These are phyloP conservation scores for Torulaspora pretoriensis DNA, from an alignment of 1,139 yeast species.

Conservation along the genomic window DNA sequence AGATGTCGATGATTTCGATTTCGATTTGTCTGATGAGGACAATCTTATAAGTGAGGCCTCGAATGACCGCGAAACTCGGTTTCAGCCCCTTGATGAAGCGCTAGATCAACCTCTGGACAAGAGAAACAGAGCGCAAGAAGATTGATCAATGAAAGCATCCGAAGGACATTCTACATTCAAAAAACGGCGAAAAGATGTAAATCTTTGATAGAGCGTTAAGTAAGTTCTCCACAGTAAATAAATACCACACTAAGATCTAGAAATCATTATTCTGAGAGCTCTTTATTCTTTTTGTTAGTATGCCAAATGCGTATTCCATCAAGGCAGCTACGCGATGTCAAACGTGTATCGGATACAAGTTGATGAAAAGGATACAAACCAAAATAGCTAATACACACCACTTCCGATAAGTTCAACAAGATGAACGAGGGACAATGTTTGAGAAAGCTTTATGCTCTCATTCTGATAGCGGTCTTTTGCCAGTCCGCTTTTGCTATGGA, in stretches of 20 bases:
- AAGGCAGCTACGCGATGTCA: too few relatives aligned
- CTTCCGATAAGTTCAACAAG: background rate
- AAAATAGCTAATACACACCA: background rate
- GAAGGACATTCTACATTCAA: background rate
- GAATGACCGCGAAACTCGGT: background rate
- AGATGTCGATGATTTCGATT: conserved; percentile 32
- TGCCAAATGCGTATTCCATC: too few relatives aligned
- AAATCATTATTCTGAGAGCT: background rate
- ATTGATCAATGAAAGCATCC: background rate
- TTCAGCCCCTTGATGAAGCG: conserved; percentile 6
- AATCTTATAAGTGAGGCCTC: conserved; percentile 6
- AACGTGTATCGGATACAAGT: background rate
- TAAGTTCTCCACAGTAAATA: too few relatives aligned
- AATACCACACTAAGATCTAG: background rate
- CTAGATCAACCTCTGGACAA: conserved; percentile 3
- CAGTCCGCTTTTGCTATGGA: conserved; percentile 28
- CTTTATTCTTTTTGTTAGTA: too few relatives aligned
- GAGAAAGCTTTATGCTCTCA: background rate
- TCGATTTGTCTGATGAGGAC: conserved; percentile 35
- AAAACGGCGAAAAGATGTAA: too few relatives aligned
- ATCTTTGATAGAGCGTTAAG: too few relatives aligned
- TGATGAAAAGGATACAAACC: background rate
- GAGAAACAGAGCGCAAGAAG: background rate
- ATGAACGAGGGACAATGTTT: background rate
- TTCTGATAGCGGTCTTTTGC: background rate